Percentiles rank a stretch among this genome's conserved stretches.
Conservation (phyloP, 495 filamentous ascomycete genomes). For the Clohesyomyces aquaticus region DNA sequence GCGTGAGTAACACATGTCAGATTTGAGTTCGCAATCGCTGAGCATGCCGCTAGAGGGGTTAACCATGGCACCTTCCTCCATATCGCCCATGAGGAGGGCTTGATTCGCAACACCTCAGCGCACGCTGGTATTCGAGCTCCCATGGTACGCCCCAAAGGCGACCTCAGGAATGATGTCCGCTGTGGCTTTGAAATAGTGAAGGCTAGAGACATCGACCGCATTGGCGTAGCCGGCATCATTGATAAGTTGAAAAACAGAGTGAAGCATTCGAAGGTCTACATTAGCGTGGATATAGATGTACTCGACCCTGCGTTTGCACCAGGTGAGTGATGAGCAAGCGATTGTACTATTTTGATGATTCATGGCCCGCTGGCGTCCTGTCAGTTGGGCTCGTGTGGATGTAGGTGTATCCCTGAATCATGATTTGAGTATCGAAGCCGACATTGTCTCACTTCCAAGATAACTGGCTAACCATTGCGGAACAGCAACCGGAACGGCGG, state of each 20-base stretch:
- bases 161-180: conserved; percentile 54
- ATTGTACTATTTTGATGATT: no score
- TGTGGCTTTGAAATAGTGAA: conserved; percentile 55
- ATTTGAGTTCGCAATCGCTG: neutral
- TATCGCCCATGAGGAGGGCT: conserved; percentile 58
- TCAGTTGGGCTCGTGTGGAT: neutral
- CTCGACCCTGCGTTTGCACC: conserved; percentile 52
- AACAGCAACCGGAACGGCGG: conserved; percentile 48
- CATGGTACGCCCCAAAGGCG: conserved; percentile 49
- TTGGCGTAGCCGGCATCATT: conserved; percentile 46
- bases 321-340: conserved; percentile 39
- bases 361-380: neutral
- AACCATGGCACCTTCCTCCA: conserved; percentile 60
- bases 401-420: neutral
- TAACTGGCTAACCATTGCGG: conserved; percentile 1
- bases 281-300: conserved; percentile 51
- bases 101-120: conserved; percentile 54
- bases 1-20: conserved; percentile 46
- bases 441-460: no score
- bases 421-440: neutral
- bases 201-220: conserved; percentile 46
- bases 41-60: conserved; percentile 47
- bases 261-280: conserved; percentile 46
- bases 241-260: conserved; percentile 44
- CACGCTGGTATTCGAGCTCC: conserved; percentile 58